Evolutionary conservation across 495 filamentous ascomycete genomes (phyloP).

Genomic region (Penicillium cosmopolitanum): DNA sequence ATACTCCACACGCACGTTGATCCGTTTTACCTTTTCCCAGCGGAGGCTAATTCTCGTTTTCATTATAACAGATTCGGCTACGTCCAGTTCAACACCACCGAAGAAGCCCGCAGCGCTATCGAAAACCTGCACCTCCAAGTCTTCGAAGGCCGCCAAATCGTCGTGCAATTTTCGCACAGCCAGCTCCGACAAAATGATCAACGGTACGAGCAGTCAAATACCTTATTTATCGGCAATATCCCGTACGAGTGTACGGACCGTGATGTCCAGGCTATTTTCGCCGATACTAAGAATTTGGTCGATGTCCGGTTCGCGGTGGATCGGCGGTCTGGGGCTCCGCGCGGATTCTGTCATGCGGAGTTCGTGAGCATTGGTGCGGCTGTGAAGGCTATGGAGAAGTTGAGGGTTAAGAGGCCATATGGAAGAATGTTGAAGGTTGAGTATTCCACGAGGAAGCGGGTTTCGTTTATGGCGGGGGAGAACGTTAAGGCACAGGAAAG

Average conservation of each 20-base stretch:
- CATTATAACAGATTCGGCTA: conserved; percentile 70
- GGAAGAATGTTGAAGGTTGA: conserved; percentile 70
- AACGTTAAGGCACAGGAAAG: background rate
- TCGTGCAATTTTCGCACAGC: conserved; percentile 59
- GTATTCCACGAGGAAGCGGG: conserved; percentile 45
- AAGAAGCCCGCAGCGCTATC: conserved; percentile 64
- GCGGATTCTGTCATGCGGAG: conserved; percentile 90
- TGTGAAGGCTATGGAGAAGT: conserved; percentile 53
- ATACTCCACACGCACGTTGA: background rate
- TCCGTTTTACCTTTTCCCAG: too few species aligned
- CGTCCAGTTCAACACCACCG: conserved; percentile 63
- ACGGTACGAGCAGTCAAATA: conserved; percentile 53
- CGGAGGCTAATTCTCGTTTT: too few species aligned
- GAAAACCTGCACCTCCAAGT: conserved; percentile 66
- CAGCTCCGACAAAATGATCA: conserved; percentile 20
- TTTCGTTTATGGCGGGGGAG: conserved; percentile 1
- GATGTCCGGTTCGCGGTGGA: conserved; percentile 93
- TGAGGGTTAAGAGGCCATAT: conserved; percentile 62
- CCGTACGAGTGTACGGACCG: conserved; percentile 86
- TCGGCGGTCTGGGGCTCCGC: conserved; percentile 79
- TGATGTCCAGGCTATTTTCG: conserved; percentile 83
- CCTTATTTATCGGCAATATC: conserved; percentile 88
- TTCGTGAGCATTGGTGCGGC: conserved; percentile 72
- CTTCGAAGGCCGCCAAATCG: conserved; percentile 77
- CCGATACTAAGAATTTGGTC: conserved; percentile 66